Percentiles rank a stretch among this genome's conserved stretches.
Evolutionary conservation across 768 basidiomycete species (phyloP).

Genomic region (Auriscalpium vulgare): DNA sequence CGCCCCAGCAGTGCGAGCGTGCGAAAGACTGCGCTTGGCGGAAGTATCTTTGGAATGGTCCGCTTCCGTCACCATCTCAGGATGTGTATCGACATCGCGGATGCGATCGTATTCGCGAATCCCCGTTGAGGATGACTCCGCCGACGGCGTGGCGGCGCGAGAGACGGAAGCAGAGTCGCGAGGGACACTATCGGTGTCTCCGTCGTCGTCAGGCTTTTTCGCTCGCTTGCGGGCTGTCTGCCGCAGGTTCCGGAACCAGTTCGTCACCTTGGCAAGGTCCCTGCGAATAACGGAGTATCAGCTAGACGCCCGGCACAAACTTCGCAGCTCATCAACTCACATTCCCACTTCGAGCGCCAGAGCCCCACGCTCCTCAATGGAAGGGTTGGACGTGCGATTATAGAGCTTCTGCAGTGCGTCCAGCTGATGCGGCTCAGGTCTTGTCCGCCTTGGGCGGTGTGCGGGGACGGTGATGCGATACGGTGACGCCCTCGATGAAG

Average conservation of each 20-base stretch:
- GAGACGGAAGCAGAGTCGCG: constrained; percentile 38
- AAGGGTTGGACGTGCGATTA: constrained; percentile 59
- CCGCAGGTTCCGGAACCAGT: constrained; percentile 82
- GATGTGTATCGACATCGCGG: constrained; percentile 30
- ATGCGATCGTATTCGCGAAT: constrained; percentile 24
- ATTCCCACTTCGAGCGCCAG: constrained; percentile 75
- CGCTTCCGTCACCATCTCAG: constrained; percentile 25
- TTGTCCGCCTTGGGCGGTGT: constrained; percentile 59
- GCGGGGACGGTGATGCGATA: constrained; percentile 32
- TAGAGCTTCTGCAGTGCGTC: constrained; percentile 67
- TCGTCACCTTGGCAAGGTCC: constrained; percentile 81
- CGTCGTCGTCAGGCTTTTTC: constrained; percentile 41
- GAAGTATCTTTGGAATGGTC: too few relatives aligned
- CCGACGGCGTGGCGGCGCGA: constrained; percentile 44
- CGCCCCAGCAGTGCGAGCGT: too few relatives aligned
- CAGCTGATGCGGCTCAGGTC: constrained; percentile 74
- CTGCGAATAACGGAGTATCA: constrained; percentile 19
- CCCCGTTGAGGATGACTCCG: constrained; percentile 45
- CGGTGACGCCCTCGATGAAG: constrained; percentile 34
- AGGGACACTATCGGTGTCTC: constrained; percentile 23
- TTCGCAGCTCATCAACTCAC: constrained; percentile 29
- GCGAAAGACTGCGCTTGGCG: too few relatives aligned
- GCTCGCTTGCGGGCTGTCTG: constrained; percentile 73
- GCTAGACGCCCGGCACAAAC: constrained; percentile 2
- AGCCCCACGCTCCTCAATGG: constrained; percentile 71